Conservation (phyloP, 2,329 filamentous ascomycete species). For the Dactylella cylindrospora region DNA sequence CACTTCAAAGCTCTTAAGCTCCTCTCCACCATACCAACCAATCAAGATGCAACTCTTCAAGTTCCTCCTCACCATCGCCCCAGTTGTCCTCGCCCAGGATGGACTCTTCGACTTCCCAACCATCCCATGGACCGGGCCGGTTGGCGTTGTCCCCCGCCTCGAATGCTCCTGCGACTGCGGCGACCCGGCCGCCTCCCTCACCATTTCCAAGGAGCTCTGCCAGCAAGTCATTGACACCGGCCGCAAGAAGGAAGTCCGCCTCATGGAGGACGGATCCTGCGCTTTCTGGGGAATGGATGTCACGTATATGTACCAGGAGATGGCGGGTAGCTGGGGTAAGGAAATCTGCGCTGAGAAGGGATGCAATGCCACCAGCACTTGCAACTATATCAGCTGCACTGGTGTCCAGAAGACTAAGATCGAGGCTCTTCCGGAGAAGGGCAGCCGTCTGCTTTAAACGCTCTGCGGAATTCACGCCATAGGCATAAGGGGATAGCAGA, state of each 20-base stretch:
- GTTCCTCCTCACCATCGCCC: neutral
- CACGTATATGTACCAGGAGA: constrained; percentile 4
- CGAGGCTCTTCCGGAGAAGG: no score
- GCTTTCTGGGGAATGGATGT: constrained; percentile 36
- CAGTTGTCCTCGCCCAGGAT: neutral
- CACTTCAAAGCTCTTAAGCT: no score
- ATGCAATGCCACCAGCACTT: constrained; percentile 18
- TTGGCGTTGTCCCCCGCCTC: constrained; percentile 29
- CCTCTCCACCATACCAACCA: no score
- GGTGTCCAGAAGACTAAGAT: constrained; percentile 26
- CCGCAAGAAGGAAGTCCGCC: constrained; percentile 29
- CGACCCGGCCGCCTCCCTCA: constrained; percentile 5
- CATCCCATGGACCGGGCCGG: constrained; percentile 10
- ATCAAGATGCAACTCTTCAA: constrained; percentile 21
- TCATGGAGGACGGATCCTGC: constrained; percentile 28
- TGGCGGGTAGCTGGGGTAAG: constrained; percentile 16
- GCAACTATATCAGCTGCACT: constrained; percentile 25
- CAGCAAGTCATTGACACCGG: constrained; percentile 9
- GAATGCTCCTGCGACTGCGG: constrained; percentile 38
- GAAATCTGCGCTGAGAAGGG: constrained; percentile 27
- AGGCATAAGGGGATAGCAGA: no score
- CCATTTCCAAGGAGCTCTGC: constrained; percentile 27
- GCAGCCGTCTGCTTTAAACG: no score
- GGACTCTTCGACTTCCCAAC: neutral
- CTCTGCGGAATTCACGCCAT: no score